phyloP scores from a whole-genome alignment of 306 rosid species.

The Astragalus glycyphyllos region DNA sequence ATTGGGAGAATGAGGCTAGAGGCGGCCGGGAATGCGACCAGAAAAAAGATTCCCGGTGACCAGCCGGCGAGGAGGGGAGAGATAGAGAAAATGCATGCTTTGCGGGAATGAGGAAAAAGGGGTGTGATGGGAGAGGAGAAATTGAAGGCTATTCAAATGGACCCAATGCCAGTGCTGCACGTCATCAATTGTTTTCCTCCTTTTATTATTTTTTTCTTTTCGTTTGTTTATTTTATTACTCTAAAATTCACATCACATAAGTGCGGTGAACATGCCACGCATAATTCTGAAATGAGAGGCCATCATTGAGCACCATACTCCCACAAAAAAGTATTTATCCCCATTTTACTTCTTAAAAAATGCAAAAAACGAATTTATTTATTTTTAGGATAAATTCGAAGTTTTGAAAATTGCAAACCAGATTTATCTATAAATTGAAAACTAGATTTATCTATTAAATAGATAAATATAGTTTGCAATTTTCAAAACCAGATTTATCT shows the following conservation, averaged over 20 bases:
- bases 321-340: too few species aligned
- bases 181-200: conserved; percentile 30
- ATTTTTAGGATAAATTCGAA: too few species aligned
- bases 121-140: conserved; percentile 43
- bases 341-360: too few species aligned
- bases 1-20: neutral
- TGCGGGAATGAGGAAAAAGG: conserved; percentile 15
- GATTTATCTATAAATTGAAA: too few species aligned
- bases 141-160: conserved; percentile 40
- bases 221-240: neutral
- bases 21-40: conserved; percentile 51
- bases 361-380: too few species aligned
- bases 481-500: too few species aligned
- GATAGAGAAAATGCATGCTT: conserved; percentile 22
- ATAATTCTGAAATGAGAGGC: neutral
- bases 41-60: conserved; percentile 56
- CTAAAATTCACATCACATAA: conserved; percentile 10
- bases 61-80: conserved; percentile 57
- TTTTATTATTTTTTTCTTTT: neutral
- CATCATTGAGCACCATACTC: too few species aligned
- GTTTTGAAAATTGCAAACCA: too few species aligned
- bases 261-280: conserved; percentile 12
- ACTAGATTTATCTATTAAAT: too few species aligned
- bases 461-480: too few species aligned
- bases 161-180: conserved; percentile 41